Evolutionary conservation across 1,139 yeast species (phyloP), one percentile per base, ranked within the genome.

Genomic region (Cylindricascospora bacillispora): DNA sequence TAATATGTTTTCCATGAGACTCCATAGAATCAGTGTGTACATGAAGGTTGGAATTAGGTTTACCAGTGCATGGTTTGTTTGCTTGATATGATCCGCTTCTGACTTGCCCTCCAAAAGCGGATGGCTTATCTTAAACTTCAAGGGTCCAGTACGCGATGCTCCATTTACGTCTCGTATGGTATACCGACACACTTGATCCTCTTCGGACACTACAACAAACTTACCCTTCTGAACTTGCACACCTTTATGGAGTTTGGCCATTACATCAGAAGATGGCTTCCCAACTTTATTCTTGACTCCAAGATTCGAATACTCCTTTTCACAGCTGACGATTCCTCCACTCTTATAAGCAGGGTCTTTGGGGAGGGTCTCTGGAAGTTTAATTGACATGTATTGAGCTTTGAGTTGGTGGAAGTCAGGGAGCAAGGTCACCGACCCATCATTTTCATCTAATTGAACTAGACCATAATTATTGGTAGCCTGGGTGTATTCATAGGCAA

Each of bases 391-490:
- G 35, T 66, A 67, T 41, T 68, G 73, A 1, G 51, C 39, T 41
- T 68, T 70, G 33, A 78, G 62, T 14, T 62, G 52, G 13, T 62
- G 49, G 43, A 63, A 79, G 48, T 79, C 92, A 3, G 61, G 50
- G 28, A 73, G 53, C 2, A 78, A 33, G 22, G 60, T 59, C 2
- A 67, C 73, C 45, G 72, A 65, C 0, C 86, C 89, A 28, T 65
- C 60, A 3, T 47, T 47, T n/a, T n/a, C n/a, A 35, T 67, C 67
- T 11, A 78, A 54, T 32, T 70, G 68, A 3, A 89, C 93, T 25
- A 89, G 62, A 0, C 98, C 98, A 56, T 89, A 89, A 49, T 80
- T 73, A 50, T 85, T 85, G 15, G 78, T 71, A 49, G 83, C 97
- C 54, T 85, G 89, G 2, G 93, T 71, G 56, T 68, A 89, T 53